These are phyloP conservation scores for Xylaria sp. DNA, from an alignment of 2,329 filamentous ascomycete genomes.

Conservation along the genomic window DNA sequence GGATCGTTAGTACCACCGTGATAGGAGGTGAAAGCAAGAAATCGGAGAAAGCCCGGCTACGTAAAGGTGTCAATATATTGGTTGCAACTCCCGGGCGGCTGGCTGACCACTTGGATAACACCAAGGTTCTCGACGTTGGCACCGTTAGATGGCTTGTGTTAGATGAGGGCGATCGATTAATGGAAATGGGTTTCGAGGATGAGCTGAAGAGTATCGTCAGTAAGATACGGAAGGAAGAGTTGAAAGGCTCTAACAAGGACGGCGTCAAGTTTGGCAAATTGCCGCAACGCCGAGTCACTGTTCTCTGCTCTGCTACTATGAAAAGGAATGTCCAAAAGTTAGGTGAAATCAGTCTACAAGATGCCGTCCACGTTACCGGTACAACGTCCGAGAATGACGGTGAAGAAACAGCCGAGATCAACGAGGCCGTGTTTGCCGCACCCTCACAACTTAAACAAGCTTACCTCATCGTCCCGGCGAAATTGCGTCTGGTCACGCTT, in stretches of 20 bases:
- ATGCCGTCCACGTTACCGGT: conserved; percentile 87
- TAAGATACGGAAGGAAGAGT: conserved; percentile 74
- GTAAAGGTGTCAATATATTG: conserved; percentile 95
- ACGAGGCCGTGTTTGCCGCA: conserved; percentile 75
- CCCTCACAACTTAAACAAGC: conserved; percentile 95
- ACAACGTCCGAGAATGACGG: conserved; percentile 63
- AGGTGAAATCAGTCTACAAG: conserved; percentile 93
- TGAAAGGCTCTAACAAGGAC: conserved; percentile 69
- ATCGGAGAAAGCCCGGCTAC: conserved; percentile 89
- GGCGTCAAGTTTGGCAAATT: conserved; percentile 70
- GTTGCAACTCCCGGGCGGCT: conserved; percentile 94
- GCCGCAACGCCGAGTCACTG: conserved; percentile 80
- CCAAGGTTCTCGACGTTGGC: conserved; percentile 86
- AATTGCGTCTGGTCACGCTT: conserved; percentile 89
- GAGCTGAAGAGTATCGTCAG: conserved; percentile 89
- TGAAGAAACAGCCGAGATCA: conserved; percentile 58
- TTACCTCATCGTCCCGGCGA: conserved; percentile 87
- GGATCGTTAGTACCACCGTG: conserved; percentile 91
- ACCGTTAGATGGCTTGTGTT: conserved; percentile 93
- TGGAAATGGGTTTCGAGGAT: conserved; percentile 97
- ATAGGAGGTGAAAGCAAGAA: conserved; percentile 76
- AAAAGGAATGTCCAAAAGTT: conserved; percentile 96
- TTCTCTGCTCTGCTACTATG: conserved; percentile 96
- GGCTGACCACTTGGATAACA: conserved; percentile 92
- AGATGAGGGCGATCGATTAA: conserved; percentile 96